Conservation (phyloP, 768 basidiomycete genomes). For the Nidularia pulvinata region DNA sequence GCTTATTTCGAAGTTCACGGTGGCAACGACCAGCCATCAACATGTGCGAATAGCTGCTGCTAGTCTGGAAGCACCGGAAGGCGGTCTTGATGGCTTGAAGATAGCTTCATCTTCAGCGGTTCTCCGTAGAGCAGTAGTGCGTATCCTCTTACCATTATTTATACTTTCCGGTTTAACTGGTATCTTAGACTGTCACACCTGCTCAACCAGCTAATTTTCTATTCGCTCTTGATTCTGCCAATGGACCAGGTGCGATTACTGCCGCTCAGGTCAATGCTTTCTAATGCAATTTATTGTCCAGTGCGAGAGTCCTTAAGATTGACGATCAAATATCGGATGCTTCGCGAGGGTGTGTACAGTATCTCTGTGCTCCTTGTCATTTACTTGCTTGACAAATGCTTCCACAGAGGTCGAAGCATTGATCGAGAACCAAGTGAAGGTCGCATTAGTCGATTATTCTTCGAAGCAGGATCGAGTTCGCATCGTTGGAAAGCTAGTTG, state of each 20-base stretch:
- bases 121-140: slow-evolving; percentile 47
- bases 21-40: slow-evolving; percentile 80
- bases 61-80: slow-evolving; percentile 43
- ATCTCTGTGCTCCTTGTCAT: background rate
- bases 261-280: background rate
- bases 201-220: slow-evolving; percentile 75
- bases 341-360: slow-evolving; percentile 68
- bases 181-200: slow-evolving; percentile 71
- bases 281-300: slow-evolving; percentile 19
- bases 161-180: background rate
- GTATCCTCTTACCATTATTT: slow-evolving; percentile 11
- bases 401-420: slow-evolving; percentile 65
- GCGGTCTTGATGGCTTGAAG: slow-evolving; percentile 44
- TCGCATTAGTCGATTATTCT: slow-evolving; percentile 33
- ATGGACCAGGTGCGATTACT: slow-evolving; percentile 53
- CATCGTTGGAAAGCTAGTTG: slow-evolving; percentile 48
- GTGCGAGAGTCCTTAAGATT: slow-evolving; percentile 65
- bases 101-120: slow-evolving; percentile 48
- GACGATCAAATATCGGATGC: slow-evolving; percentile 72
- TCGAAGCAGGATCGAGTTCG: slow-evolving; percentile 34
- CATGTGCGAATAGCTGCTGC: slow-evolving; percentile 75
- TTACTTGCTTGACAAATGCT: slow-evolving; percentile 1
- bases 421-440: slow-evolving; percentile 48
- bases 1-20: slow-evolving; percentile 87
- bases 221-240: slow-evolving; percentile 70